These are phyloP conservation scores for Ogataea hybrid DNA, from an alignment of 1,139 yeast species.

Conservation along the genomic window DNA sequence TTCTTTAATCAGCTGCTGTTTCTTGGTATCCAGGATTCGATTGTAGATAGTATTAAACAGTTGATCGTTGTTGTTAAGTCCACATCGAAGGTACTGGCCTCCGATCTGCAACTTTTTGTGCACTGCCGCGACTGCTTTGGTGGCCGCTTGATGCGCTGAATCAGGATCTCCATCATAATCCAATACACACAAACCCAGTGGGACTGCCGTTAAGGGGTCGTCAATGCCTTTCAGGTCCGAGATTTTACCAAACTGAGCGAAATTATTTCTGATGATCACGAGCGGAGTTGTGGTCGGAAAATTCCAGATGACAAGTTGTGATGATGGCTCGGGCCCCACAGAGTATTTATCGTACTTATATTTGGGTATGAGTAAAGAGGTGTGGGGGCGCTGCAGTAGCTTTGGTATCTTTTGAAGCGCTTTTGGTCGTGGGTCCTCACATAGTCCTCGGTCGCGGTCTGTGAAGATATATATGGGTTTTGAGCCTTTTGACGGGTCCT, in stretches of 20 bases:
- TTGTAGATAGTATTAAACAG: slow-evolving; percentile 24
- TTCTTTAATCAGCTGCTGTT: slow-evolving; percentile 19
- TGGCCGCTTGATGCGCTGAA: slow-evolving; percentile 50
- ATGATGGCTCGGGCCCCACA: slow-evolving; percentile 71
- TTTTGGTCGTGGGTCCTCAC: slow-evolving; percentile 40
- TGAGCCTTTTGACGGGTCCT: slow-evolving; percentile 39
- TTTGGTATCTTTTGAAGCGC: slow-evolving; percentile 17
- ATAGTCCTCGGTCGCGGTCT: slow-evolving; percentile 5
- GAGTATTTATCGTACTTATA: slow-evolving; percentile 67
- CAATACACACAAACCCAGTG: slow-evolving; percentile 70
- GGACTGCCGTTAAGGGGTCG: slow-evolving; percentile 78
- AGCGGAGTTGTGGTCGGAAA: slow-evolving; percentile 49
- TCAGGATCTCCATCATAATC: slow-evolving; percentile 60
- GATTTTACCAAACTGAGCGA: slow-evolving; percentile 61
- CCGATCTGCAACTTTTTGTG: slow-evolving; percentile 26
- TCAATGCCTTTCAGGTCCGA: slow-evolving; percentile 55
- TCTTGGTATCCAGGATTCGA: slow-evolving; percentile 23
- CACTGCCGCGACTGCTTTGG: slow-evolving; percentile 36
- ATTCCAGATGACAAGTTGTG: slow-evolving; percentile 70
- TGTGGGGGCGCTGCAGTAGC: slow-evolving; percentile 24
- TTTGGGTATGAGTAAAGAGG: slow-evolving; percentile 49
- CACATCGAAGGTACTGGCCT: slow-evolving; percentile 27
- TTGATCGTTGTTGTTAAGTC: slow-evolving; percentile 25
- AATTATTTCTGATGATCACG: slow-evolving; percentile 48
- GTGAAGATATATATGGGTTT: slow-evolving; percentile 34